phyloP scores from a whole-genome alignment of 345 rosid species.

The Aquilaria sinensis region DNA sequence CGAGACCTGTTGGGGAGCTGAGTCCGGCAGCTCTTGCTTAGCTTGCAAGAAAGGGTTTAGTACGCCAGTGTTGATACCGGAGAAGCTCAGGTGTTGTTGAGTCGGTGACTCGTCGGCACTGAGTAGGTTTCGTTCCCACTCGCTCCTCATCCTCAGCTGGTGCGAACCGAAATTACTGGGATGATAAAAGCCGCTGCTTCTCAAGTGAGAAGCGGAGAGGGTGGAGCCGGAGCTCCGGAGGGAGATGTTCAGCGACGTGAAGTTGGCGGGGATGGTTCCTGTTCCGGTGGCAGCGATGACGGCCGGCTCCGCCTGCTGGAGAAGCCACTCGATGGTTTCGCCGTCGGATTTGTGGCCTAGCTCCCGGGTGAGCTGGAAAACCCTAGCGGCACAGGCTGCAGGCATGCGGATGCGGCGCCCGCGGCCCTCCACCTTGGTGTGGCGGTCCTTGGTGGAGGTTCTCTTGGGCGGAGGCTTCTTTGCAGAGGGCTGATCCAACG shows the following conservation, averaged over 20 bases:
- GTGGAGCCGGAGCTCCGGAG: conserved; percentile 74
- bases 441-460: conserved; percentile 74
- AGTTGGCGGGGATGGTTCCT: conserved; percentile 89
- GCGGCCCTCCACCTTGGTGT: conserved; percentile 95
- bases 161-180: conserved; percentile 29
- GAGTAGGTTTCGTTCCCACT: conserved; percentile 31
- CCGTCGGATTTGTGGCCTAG: conserved; percentile 92
- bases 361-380: conserved; percentile 85
- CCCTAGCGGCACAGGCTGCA: conserved; percentile 86
- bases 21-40: conserved; percentile 29
- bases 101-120: conserved; percentile 12
- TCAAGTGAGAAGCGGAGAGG: conserved; percentile 64
- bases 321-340: conserved; percentile 84
- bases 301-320: conserved; percentile 89
- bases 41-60: conserved; percentile 19
- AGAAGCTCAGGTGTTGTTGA: conserved; percentile 12
- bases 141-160: conserved; percentile 22
- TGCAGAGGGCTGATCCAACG: not conserved
- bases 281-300: conserved; percentile 94
- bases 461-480: conserved; percentile 76
- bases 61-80: conserved; percentile 10
- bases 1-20: conserved; percentile 13
- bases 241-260: conserved; percentile 85
- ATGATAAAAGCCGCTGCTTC: conserved; percentile 36
- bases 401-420: conserved; percentile 99